Percentiles rank a stretch among this genome's conserved stretches.
These are phyloP conservation scores for Panicum miliaceum DNA, from an alignment of 176 grass and related monocot genomes.

Conservation along the genomic window DNA sequence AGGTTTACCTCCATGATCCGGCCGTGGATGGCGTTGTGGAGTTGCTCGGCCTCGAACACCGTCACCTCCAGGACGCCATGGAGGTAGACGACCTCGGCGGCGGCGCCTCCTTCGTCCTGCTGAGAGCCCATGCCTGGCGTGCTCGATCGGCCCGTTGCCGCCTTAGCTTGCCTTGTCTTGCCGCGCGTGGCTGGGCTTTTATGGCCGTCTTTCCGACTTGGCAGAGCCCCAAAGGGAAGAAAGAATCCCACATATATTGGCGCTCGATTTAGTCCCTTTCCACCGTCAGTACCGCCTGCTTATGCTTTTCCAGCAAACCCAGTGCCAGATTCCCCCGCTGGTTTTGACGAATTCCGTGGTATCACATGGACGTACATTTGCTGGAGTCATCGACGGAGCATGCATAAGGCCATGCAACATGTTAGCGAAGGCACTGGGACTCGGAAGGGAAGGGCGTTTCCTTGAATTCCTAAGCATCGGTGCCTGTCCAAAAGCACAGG, in stretches of 20 bases:
- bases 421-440: neutral
- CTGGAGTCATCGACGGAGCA: neutral
- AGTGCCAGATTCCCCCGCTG: slow-evolving; percentile 9
- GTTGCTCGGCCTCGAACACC: slow-evolving; percentile 68
- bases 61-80: slow-evolving; percentile 80
- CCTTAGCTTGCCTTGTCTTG: neutral
- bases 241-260: neutral
- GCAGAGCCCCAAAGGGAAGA: slow-evolving; percentile 35
- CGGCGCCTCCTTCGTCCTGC: neutral
- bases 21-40: slow-evolving; percentile 59
- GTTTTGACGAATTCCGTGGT: slow-evolving; percentile 1
- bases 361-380: neutral
- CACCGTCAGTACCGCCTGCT: neutral
- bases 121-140: slow-evolving; percentile 34
- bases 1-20: slow-evolving; percentile 54
- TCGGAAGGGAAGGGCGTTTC: neutral
- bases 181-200: slow-evolving; percentile 13
- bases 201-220: slow-evolving; percentile 25
- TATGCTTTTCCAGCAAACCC: slow-evolving; percentile 29
- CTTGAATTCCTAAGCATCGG: slow-evolving; percentile 22
- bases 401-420: slow-evolving; percentile 15
- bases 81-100: slow-evolving; percentile 46
- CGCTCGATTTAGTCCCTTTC: slow-evolving; percentile 41
- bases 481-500: neutral
- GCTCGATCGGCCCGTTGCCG: slow-evolving; percentile 9